Conservation (phyloP, 495 filamentous ascomycete genomes). For the Chaetomium tenue region DNA sequence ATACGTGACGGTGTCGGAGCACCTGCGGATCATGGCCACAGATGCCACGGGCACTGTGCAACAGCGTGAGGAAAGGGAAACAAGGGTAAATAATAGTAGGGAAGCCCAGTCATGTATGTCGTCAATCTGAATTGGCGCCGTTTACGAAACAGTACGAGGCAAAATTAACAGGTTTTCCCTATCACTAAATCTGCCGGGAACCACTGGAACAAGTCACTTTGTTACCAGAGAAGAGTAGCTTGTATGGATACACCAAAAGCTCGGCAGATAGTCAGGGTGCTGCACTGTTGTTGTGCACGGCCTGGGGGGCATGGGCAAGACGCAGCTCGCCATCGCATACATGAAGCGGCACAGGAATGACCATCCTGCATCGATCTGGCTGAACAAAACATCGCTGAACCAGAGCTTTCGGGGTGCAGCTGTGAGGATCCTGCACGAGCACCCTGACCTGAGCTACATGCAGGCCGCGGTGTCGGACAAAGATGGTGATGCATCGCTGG, state of each 20-base stretch:
- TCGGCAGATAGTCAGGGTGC: slow-evolving; percentile 1
- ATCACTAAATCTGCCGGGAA: not conserved
- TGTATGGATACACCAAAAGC: not conserved
- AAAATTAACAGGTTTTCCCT: not conserved
- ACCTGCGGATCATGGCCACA: slow-evolving; percentile 3
- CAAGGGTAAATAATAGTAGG: slow-evolving; percentile 4
- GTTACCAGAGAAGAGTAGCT: slow-evolving; percentile 5
- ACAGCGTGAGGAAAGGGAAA: not conserved
- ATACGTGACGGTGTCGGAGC: slow-evolving; percentile 1
- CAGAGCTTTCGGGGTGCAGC: slow-evolving; percentile 36
- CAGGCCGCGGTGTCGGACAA: slow-evolving; percentile 19
- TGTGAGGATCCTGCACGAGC: slow-evolving; percentile 32
- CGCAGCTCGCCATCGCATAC: slow-evolving; percentile 38
- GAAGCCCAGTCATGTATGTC: not conserved
- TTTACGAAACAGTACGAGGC: not conserved
- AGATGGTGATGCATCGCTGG: slow-evolving; percentile 31
- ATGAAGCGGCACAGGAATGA: slow-evolving; percentile 27
- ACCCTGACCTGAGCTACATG: slow-evolving; percentile 27
- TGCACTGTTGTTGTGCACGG: slow-evolving; percentile 27
- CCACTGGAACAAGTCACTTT: not conserved
- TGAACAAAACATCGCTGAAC: slow-evolving; percentile 37
- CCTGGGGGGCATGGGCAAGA: slow-evolving; percentile 40
- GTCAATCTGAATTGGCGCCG: not conserved
- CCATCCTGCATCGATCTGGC: slow-evolving; percentile 35
- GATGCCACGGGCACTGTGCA: not conserved